Evolutionary conservation across 257 asterid genomes (phyloP), one percentile per base, ranked within the genome.

Genomic region (Coffea eugenioides): DNA sequence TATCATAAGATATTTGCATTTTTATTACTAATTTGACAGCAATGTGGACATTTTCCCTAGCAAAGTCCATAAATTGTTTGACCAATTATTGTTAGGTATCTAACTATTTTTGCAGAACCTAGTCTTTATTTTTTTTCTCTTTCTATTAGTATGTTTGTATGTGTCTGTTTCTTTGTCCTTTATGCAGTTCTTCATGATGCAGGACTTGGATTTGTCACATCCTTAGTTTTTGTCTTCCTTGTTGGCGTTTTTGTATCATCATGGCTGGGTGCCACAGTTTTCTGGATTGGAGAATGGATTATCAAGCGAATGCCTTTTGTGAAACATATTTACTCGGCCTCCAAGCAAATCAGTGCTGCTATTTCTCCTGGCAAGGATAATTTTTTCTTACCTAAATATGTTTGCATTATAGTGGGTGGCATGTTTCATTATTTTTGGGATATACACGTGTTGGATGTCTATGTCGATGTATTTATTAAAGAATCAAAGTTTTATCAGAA

Each of bases 171-270:
- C 74, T 81, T 41, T 80, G 84, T 48, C 76, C 76, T 77, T 21
- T 73, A 39, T 64, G 69, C 27, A 49, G 54, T 75, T 77, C 9
- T 79, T 80, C 75, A 75, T 80, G 83, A 41, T 84, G 92, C 97
- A 94, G 98, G 98, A n/a, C 97, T 92, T 86, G 97, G 97, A 69
- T 92, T 94, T 61, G 87, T 94, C 83, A 92, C 98, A n/a, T 91
- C 98, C 62, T 85, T 92, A 80, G 75, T 88, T 65, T 92, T 94
- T 51, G 94, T 92, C 56, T 92, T 94, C 89, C 88, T 92, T 65
- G 92, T 90, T 74, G 98, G 98, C 8, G 90, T 90, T 25, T 91
- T 94, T 74, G 94, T 90, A 62, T 92, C 98, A 15, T 94, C 98
- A 20, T 94, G 98, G 98, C 81, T 94, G 88, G 98, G 98, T 39